Percentiles rank a stretch among this genome's conserved stretches.
These are phyloP conservation scores for Blastobotrys apis DNA, from an alignment of 1,139 yeast species.

Conservation along the genomic window DNA sequence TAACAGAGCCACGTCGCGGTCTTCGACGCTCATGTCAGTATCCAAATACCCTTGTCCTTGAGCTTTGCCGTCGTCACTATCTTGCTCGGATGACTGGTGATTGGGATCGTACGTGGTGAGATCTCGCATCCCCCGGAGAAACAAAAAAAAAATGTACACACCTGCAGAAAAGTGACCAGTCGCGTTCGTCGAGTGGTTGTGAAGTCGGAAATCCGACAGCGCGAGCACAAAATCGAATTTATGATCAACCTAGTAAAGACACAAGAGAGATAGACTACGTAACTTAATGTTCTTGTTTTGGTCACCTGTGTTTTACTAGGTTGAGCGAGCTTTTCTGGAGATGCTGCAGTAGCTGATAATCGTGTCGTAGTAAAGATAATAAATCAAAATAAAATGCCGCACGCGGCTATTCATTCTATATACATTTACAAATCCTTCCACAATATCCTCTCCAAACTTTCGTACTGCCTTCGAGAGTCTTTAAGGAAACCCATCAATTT, in stretches of 20 bases:
- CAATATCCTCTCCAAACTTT: slow-evolving; percentile 51
- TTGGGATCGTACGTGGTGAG: slow-evolving; percentile 18
- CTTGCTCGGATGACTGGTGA: slow-evolving; percentile 15
- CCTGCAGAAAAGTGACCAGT: too few species aligned
- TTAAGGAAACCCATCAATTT: slow-evolving; percentile 51
- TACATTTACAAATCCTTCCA: slow-evolving; percentile 49
- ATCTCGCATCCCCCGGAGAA: slow-evolving; percentile 10
- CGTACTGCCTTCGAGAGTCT: slow-evolving; percentile 47
- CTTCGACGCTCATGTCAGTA: slow-evolving; percentile 3
- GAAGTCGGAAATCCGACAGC: too few species aligned
- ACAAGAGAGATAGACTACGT: too few species aligned
- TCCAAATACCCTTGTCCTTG: background rate
- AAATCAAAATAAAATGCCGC: background rate
- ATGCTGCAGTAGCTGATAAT: too few species aligned
- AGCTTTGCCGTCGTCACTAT: background rate
- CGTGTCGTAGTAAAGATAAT: too few species aligned
- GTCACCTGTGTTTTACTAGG: too few species aligned
- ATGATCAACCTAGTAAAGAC: too few species aligned
- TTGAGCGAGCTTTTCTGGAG: too few species aligned
- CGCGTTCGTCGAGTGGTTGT: too few species aligned
- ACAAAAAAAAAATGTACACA: background rate
- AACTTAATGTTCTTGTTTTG: too few species aligned
- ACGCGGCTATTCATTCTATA: background rate
- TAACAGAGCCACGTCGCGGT: slow-evolving; percentile 23
- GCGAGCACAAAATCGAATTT: too few species aligned